Conservation (phyloP, 2,329 filamentous ascomycete genomes). For the Aureobasidium musti region DNA sequence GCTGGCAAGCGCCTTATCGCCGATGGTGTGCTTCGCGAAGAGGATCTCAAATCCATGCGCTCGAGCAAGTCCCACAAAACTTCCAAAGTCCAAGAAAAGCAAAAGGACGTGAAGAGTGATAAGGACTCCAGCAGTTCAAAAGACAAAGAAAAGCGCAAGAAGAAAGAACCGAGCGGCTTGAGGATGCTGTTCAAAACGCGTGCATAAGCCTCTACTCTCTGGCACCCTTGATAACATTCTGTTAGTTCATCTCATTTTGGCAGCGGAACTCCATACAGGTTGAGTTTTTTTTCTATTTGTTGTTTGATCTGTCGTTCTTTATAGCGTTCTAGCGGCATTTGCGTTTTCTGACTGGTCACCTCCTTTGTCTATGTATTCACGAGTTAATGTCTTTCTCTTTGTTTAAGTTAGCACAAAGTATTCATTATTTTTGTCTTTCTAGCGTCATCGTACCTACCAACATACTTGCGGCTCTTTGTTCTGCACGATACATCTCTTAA, state of each 20-base stretch:
- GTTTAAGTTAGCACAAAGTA: no score
- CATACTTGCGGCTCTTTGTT: no score
- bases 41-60: slow-evolving; percentile 53
- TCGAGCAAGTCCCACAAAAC: slow-evolving; percentile 37
- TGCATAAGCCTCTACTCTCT: neutral
- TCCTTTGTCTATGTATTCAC: no score
- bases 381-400: neutral
- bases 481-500: no score
- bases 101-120: slow-evolving; percentile 41
- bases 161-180: slow-evolving; percentile 48
- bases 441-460: no score
- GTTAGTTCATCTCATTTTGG: neutral
- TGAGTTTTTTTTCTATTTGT: neutral
- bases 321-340: slow-evolving; percentile 9
- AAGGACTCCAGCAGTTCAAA: slow-evolving; percentile 31
- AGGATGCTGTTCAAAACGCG: slow-evolving; percentile 46
- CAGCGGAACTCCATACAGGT: neutral
- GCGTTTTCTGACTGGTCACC: no score
- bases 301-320: neutral
- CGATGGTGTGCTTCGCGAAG: slow-evolving; percentile 51
- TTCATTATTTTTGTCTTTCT: no score
- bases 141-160: slow-evolving; percentile 33
- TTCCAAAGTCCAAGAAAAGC: slow-evolving; percentile 35
- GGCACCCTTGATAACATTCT: neutral
- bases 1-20: slow-evolving; percentile 52